These are phyloP conservation scores for Fusarium luffae DNA, from an alignment of 2,329 filamentous ascomycete species.

Conservation along the genomic window DNA sequence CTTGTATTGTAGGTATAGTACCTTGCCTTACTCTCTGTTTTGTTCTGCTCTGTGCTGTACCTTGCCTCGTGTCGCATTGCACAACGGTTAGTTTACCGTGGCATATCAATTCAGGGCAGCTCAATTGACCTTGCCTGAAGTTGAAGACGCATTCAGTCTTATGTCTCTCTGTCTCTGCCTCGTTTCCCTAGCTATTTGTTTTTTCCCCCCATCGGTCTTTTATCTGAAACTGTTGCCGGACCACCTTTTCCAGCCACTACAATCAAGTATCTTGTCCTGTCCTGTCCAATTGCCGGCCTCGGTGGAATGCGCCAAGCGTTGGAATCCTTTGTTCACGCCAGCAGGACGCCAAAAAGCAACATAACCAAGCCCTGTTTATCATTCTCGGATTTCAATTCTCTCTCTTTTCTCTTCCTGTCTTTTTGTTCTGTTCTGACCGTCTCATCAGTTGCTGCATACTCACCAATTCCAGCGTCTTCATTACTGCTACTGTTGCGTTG, in stretches of 20 bases:
- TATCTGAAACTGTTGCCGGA: conserved; percentile 10
- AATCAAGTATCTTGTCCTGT: conserved; percentile 15
- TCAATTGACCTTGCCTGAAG: not conserved
- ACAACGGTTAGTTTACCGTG: not conserved
- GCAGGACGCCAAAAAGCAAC: conserved; percentile 6
- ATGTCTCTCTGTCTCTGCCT: not conserved
- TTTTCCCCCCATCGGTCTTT: not conserved
- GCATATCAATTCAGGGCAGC: not conserved
- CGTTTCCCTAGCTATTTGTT: not conserved
- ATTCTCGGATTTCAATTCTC: conserved; percentile 11
- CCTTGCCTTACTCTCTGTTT: not conserved
- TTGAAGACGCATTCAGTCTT: not conserved
- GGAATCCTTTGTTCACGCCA: conserved; percentile 40
- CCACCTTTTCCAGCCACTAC: conserved; percentile 36
- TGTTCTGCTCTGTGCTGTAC: not conserved
- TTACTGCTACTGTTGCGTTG: conserved; percentile 1
- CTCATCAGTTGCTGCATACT: not conserved
- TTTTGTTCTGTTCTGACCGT: not conserved
- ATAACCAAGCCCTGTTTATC: conserved; percentile 10
- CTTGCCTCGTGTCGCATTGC: not conserved
- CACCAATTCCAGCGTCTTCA: not conserved
- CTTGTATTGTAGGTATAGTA: conserved; percentile 25
- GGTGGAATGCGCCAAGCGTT: conserved; percentile 41
- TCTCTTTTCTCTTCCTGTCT: not conserved
- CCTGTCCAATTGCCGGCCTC: conserved; percentile 36